Conservation (phyloP, 1,284 basidiomycete genomes). For the Sporisorium reilianum region DNA sequence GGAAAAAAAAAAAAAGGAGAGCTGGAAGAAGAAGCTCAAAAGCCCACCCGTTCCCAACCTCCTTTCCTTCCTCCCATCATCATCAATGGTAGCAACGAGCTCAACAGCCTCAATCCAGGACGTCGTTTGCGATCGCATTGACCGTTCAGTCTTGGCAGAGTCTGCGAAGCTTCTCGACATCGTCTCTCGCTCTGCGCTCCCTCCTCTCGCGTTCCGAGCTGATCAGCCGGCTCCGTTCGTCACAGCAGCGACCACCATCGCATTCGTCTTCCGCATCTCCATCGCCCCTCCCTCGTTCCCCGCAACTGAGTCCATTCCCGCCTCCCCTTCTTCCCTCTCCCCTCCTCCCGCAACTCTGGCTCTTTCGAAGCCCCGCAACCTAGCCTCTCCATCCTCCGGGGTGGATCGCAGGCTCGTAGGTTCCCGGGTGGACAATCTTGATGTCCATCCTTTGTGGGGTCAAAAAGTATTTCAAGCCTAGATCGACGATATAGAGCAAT, state of each 20-base stretch:
- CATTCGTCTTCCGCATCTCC: too few relatives aligned
- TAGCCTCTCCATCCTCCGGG: constrained; percentile 32
- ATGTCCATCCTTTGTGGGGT: constrained; percentile 28
- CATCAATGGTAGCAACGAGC: neutral
- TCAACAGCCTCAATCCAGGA: neutral
- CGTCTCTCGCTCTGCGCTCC: too few relatives aligned
- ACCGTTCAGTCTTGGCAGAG: neutral
- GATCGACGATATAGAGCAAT: constrained; percentile 37
- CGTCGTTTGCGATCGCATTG: too few relatives aligned
- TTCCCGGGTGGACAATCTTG: constrained; percentile 11
- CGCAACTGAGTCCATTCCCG: neutral
- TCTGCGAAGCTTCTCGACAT: neutral
- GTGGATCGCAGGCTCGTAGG: constrained; percentile 47
- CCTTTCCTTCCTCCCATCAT: constrained; percentile 1
- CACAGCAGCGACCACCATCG: too few relatives aligned
- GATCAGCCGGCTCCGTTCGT: neutral
- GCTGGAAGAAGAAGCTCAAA: neutral
- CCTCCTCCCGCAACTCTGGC: constrained; percentile 10
- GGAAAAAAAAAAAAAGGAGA: neutral
- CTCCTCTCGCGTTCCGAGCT: neutral
- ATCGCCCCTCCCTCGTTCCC: neutral
- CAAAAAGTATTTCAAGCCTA: constrained; percentile 54
- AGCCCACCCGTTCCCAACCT: neutral
- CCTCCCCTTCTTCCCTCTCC: neutral
- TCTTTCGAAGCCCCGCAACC: constrained; percentile 54